Percentiles rank a stretch among this genome's conserved stretches.
Conservation (phyloP, 257 asterid genomes). For the Penstemon eatonii region DNA sequence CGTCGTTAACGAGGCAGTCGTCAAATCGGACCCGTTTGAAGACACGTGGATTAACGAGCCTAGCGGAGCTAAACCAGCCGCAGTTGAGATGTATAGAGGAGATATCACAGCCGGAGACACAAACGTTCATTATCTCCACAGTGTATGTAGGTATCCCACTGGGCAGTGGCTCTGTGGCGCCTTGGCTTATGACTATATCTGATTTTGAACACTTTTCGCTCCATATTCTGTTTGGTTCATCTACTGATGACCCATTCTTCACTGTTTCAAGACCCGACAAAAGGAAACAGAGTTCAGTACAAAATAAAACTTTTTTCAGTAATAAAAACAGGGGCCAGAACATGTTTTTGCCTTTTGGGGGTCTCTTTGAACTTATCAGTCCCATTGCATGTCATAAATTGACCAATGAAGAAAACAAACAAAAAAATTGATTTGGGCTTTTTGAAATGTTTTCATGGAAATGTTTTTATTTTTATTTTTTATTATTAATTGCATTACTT, state of each 20-base stretch:
- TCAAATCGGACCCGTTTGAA: slow-evolving; percentile 69
- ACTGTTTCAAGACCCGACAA: slow-evolving; percentile 19
- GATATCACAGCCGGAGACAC: slow-evolving; percentile 64
- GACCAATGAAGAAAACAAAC: background rate
- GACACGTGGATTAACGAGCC: slow-evolving; percentile 67
- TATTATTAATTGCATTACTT: slow-evolving; percentile 20
- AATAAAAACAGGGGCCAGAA: background rate
- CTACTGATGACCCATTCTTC: slow-evolving; percentile 21
- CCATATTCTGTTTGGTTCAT: slow-evolving; percentile 78
- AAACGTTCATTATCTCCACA: slow-evolving; percentile 78
- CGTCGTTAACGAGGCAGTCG: slow-evolving; percentile 80
- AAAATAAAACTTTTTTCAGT: background rate
- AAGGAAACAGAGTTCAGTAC: background rate
- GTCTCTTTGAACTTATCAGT: background rate
- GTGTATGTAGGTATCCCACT: slow-evolving; percentile 87
- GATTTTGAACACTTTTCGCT: slow-evolving; percentile 72
- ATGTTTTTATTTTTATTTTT: background rate
- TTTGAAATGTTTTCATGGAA: too few species aligned
- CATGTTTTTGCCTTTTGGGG: background rate
- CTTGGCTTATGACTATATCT: slow-evolving; percentile 73
- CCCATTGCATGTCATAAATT: slow-evolving; percentile 13
- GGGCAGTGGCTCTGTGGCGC: slow-evolving; percentile 71
- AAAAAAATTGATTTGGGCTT: too few species aligned
- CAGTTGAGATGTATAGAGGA: slow-evolving; percentile 66
- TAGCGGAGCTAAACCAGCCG: slow-evolving; percentile 96